A percentile compares a stretch with the other conserved stretches of the same genome.
phyloP scores from a whole-genome alignment of 257 asterid species.

The Solanum dulcamara region DNA sequence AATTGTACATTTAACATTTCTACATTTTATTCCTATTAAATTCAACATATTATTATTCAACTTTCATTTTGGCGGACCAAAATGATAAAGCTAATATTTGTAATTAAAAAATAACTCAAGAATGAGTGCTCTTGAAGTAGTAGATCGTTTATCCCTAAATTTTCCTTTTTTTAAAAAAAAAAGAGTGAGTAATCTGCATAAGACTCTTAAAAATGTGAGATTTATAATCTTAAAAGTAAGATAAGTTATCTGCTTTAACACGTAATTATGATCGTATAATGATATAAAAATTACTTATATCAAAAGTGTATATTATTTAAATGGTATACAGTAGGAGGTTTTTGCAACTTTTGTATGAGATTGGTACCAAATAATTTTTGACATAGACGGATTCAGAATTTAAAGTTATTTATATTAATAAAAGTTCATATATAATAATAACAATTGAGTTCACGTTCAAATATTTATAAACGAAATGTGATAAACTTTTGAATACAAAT shows the following conservation, averaged over 20 bases:
- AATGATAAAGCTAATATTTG: no score
- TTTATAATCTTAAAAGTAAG: background rate
- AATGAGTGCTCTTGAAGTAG: no score
- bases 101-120: background rate
- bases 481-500: background rate
- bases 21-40: background rate
- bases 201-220: background rate
- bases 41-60: background rate
- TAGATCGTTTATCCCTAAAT: no score
- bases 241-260: background rate
- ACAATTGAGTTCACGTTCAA: background rate
- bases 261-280: background rate
- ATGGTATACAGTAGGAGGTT: background rate
- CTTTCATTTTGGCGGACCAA: background rate
- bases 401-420: background rate
- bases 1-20: background rate
- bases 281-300: background rate
- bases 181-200: no score
- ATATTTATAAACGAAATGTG: rapidly evolving
- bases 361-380: background rate
- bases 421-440: background rate
- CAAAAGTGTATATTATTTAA: background rate
- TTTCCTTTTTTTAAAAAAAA: no score
- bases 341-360: background rate
- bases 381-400: background rate